phyloP scores from a whole-genome alignment of 75 land plant species.

The Picea sitchensis region DNA sequence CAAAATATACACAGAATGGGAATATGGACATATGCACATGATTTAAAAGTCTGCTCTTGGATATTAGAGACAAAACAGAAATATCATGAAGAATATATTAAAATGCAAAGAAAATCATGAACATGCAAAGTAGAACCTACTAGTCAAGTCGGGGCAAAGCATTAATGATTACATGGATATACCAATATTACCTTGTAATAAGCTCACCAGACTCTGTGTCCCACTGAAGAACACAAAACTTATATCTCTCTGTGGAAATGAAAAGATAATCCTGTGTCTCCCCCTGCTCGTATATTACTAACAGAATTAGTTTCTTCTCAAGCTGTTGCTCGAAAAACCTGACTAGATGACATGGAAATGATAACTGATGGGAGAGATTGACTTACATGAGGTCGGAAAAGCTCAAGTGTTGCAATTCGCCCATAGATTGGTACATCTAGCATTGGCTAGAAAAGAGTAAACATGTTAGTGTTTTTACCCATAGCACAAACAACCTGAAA shows the following conservation, averaged over 20 bases:
- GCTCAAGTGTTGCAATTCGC: constrained; percentile 97
- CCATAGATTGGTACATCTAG: constrained; percentile 99
- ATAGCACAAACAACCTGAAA: not conserved
- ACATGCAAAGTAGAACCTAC: too few relatives aligned
- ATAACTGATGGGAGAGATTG: not conserved
- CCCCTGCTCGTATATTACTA: constrained; percentile 49
- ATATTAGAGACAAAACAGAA: not conserved
- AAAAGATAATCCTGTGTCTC: constrained; percentile 97
- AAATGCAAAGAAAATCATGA: too few relatives aligned
- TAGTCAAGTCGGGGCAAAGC: too few relatives aligned
- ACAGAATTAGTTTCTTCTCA: not conserved
- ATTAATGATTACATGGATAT: not conserved
- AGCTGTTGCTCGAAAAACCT: not conserved
- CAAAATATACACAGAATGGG: not conserved
- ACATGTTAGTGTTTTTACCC: not conserved
- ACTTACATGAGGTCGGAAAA: constrained; percentile 94
- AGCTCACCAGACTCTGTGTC: constrained; percentile 83
- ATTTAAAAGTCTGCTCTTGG: not conserved
- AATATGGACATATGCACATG: not conserved
- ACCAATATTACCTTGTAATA: constrained; percentile 65
- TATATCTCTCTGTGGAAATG: constrained; percentile 96
- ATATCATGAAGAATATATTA: not conserved
- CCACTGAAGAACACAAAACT: constrained; percentile 99
- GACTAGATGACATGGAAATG: not conserved
- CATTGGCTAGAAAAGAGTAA: constrained; percentile 78